Conservation (phyloP, 257 asterid species). For the Misopates orontium region DNA sequence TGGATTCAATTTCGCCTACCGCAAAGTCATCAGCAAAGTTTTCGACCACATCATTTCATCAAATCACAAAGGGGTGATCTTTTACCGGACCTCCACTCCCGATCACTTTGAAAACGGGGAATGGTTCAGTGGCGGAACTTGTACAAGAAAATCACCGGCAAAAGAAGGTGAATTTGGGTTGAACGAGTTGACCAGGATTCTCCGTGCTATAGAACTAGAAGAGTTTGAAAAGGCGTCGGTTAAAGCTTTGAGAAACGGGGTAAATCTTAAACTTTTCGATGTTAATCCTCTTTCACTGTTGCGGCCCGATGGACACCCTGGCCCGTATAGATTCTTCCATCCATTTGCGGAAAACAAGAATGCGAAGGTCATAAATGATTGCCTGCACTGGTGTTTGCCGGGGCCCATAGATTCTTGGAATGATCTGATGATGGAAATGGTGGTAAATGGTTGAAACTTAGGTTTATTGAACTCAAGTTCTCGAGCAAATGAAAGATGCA, state of each 20-base stretch:
- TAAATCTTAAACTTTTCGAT: conserved; percentile 59
- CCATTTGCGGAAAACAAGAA: conserved; percentile 51
- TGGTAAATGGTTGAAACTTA: conserved; percentile 26
- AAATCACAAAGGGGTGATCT: conserved; percentile 51
- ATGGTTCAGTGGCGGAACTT: conserved; percentile 70
- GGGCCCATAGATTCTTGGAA: conserved; percentile 88
- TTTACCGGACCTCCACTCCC: conserved; percentile 61
- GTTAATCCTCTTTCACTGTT: conserved; percentile 56
- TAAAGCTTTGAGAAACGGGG: conserved; percentile 51
- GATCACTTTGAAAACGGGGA: conserved; percentile 76
- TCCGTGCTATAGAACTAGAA: conserved; percentile 47
- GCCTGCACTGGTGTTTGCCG: conserved; percentile 88
- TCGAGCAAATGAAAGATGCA: too few relatives aligned
- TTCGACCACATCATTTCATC: conserved; percentile 47
- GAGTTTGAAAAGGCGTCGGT: conserved; percentile 49
- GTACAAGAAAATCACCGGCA: conserved; percentile 53
- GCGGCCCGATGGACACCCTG: conserved; percentile 88
- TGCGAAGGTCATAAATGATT: conserved; percentile 54
- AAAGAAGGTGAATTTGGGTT: conserved; percentile 55
- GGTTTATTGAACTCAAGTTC: too few relatives aligned
- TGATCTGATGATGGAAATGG: conserved; percentile 68
- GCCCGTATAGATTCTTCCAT: conserved; percentile 58
- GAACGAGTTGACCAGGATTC: conserved; percentile 41
- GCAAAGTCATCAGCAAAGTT: conserved; percentile 51
- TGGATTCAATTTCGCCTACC: conserved; percentile 57